Evolutionary conservation across 768 basidiomycete genomes (phyloP).

Genomic region (Leccinum subtestaceum): DNA sequence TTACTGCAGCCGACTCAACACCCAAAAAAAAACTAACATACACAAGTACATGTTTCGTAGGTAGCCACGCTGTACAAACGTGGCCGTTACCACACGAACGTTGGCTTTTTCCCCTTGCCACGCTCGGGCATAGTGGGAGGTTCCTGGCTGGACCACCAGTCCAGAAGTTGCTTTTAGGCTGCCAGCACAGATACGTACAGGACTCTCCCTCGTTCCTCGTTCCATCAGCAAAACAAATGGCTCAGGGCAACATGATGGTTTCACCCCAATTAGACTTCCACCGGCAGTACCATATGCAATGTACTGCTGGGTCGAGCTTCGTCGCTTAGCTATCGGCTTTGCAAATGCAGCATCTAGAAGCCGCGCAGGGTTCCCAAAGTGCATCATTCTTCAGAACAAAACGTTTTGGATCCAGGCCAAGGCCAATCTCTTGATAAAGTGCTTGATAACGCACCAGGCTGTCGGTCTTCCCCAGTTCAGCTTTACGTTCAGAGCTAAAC

Average conservation of each 20-base stretch:
- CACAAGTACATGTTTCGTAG: not conserved
- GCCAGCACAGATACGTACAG: not conserved
- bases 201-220: no score
- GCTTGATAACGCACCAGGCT: not conserved
- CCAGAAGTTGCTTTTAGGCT: not conserved
- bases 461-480: not conserved
- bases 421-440: not conserved
- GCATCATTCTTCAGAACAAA: not conserved
- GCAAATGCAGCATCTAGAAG: not conserved
- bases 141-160: not conserved
- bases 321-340: not conserved
- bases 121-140: not conserved
- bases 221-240: not conserved
- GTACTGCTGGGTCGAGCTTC: no score
- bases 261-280: no score
- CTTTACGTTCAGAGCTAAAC: not conserved
- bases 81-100: not conserved
- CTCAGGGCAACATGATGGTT: no score
- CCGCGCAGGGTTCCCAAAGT: not conserved
- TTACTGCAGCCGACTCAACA: not conserved
- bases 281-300: no score
- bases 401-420: slow-evolving; percentile 2
- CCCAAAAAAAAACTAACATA: not conserved
- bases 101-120: not conserved
- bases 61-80: not conserved